Evolutionary conservation across 2,329 filamentous ascomycete species (phyloP), one percentile per base, ranked within the genome.

Genomic region (Chaetomium sp.): DNA sequence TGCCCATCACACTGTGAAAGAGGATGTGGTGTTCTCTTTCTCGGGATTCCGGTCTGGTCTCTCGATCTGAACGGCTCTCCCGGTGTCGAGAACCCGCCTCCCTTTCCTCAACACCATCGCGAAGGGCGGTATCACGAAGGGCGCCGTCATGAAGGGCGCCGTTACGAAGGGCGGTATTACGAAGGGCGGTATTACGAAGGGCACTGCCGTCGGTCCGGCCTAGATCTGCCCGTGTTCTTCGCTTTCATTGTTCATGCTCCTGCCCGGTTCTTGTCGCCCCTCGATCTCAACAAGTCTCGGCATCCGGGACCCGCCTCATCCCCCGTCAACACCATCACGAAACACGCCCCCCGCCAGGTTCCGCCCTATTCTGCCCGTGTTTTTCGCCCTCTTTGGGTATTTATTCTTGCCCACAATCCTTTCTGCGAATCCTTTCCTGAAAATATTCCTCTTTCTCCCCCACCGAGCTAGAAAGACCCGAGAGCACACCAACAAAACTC

Each of bases 221-320:
- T 27, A 27, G 19, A 27, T 27, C 19, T 10, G 27, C 32, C 36
- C 51, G 12, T 33, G 35, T n/a, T 34, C 19, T 4, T 10, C 19
- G 3, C 7, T 1, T 5, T 12, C 12, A 5, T n/a, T 7, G 33
- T 34, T 35, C 32, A 7, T 27, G 38, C 45, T 4, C 33, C 35
- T n/a, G 6, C 33, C 2, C 40, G 10, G 35, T n/a, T 19, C 35
- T 34, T 7, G 12, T 10, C n/a, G 6, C 33, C 37, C 54, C 34
- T 41, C 38, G 44, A 49, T 38, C 10, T 10, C 40, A 44, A 35
- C 49, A 44, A n/a, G 7, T 14, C 44, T 38, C 45, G 45, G 38
- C 34, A 5, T 8, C 41, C 14, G 5, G 35, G 54, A 53, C 54
- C 50, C 45, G 54, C 50, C 33, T 56, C 27, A 12, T 50, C n/a